Evolutionary conservation across 768 basidiomycete species (phyloP).

Genomic region (Tephrocybe sp.): DNA sequence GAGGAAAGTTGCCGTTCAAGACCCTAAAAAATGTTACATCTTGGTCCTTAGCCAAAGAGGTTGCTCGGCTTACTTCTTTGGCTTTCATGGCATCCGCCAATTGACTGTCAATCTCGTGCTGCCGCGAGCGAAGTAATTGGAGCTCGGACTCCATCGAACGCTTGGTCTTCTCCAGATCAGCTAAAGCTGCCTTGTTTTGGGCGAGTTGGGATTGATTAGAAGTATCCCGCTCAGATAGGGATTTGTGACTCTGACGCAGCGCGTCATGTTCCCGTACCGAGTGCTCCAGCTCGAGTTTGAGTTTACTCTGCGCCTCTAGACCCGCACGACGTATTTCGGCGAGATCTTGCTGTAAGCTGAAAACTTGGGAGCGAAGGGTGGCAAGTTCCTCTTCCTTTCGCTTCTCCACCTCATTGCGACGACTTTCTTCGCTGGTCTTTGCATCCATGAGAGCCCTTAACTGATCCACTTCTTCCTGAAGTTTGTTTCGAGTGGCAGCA

Average conservation of each 20-base stretch:
- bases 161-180: constrained; percentile 67
- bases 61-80: constrained; percentile 62
- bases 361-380: constrained; percentile 63
- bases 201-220: constrained; percentile 46
- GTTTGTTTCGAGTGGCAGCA: constrained; percentile 47
- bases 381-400: constrained; percentile 84
- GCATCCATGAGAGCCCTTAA: constrained; percentile 80
- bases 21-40: constrained; percentile 37
- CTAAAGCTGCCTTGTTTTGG: constrained; percentile 44
- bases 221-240: constrained; percentile 62
- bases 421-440: constrained; percentile 83
- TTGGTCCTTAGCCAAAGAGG: not conserved
- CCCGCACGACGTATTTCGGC: constrained; percentile 58
- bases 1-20: constrained; percentile 74
- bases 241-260: constrained; percentile 57
- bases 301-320: constrained; percentile 65
- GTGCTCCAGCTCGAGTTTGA: constrained; percentile 74
- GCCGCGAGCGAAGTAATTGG: constrained; percentile 62
- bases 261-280: constrained; percentile 56
- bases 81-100: constrained; percentile 56
- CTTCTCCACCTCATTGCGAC: constrained; percentile 79
- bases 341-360: constrained; percentile 63
- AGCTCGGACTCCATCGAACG: constrained; percentile 70
- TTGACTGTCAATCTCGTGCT: constrained; percentile 63
- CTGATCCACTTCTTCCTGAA: constrained; percentile 84